phyloP scores from a whole-genome alignment of 306 rosid genomes.

The Cotoneaster glaucophyllus region DNA sequence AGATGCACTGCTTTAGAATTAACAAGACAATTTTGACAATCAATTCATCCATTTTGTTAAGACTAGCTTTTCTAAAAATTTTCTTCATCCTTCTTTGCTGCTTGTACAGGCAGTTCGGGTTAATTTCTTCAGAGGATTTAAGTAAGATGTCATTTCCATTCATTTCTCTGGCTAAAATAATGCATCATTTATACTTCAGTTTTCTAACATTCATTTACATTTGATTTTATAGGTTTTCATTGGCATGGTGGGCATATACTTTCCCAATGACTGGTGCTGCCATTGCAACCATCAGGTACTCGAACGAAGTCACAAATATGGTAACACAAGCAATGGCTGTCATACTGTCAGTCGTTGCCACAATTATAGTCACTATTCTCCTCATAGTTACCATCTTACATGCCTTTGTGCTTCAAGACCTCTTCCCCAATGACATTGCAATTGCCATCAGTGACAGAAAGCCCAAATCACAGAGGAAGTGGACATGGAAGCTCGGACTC shows the following conservation, averaged over 20 bases:
- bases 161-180: background rate
- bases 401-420: conserved; percentile 65
- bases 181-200: background rate
- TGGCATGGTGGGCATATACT: conserved; percentile 99
- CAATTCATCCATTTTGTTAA: too few species aligned
- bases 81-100: background rate
- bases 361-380: conserved; percentile 47
- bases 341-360: conserved; percentile 37
- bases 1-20: background rate
- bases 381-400: conserved; percentile 55
- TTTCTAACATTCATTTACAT: conserved; percentile 18
- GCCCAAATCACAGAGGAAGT: conserved; percentile 36
- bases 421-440: conserved; percentile 88
- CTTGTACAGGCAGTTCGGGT: conserved; percentile 71
- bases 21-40: background rate
- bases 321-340: conserved; percentile 52
- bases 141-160: conserved; percentile 33
- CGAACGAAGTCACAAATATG: conserved; percentile 46
- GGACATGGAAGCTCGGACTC: conserved; percentile 46
- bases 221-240: conserved; percentile 54
- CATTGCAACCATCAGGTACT: conserved; percentile 77
- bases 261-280: conserved; percentile 99
- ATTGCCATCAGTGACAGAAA: conserved; percentile 80
- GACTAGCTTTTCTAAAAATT: background rate
- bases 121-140: conserved; percentile 75